phyloP scores from a whole-genome alignment of 768 basidiomycete species.

The Tricholoma sp. region DNA sequence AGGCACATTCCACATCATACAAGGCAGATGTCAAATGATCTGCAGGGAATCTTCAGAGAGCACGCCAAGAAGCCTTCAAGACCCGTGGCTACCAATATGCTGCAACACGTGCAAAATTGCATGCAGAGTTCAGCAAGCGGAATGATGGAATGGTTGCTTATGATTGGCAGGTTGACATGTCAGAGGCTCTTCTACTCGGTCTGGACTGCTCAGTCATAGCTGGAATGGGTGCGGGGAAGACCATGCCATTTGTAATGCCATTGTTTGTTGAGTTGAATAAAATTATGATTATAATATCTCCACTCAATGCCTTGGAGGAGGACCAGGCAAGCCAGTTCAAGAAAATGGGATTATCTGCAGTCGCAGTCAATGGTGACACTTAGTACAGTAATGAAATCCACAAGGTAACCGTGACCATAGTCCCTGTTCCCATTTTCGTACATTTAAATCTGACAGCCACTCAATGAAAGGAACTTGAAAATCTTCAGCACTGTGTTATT shows the following conservation, averaged over 20 bases:
- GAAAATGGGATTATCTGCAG: slow-evolving; percentile 21
- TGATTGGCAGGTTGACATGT: slow-evolving; percentile 34
- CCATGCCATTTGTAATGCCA: slow-evolving; percentile 31
- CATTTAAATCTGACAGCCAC: background rate
- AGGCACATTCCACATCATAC: background rate
- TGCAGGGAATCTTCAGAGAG: background rate
- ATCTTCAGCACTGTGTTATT: slow-evolving; percentile 20
- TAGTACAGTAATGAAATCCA: slow-evolving; percentile 20
- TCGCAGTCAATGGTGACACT: slow-evolving; percentile 32
- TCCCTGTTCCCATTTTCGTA: background rate
- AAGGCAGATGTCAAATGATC: background rate
- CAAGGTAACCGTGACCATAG: slow-evolving; percentile 20
- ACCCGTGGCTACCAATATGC: background rate
- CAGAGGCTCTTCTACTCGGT: slow-evolving; percentile 28
- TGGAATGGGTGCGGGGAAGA: slow-evolving; percentile 34
- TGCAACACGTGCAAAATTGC: background rate
- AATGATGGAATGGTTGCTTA: slow-evolving; percentile 16
- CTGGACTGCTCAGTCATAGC: slow-evolving; percentile 29
- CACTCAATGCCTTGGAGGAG: slow-evolving; percentile 29
- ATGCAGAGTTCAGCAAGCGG: background rate
- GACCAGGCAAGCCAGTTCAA: slow-evolving; percentile 29
- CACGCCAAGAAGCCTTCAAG: background rate
- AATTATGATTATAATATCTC: slow-evolving; percentile 26
- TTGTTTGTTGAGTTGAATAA: slow-evolving; percentile 18
- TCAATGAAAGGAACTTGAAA: slow-evolving; percentile 19